Evolutionary conservation across 441 rosid species (phyloP).

Genomic region (Erodium texanum): DNA sequence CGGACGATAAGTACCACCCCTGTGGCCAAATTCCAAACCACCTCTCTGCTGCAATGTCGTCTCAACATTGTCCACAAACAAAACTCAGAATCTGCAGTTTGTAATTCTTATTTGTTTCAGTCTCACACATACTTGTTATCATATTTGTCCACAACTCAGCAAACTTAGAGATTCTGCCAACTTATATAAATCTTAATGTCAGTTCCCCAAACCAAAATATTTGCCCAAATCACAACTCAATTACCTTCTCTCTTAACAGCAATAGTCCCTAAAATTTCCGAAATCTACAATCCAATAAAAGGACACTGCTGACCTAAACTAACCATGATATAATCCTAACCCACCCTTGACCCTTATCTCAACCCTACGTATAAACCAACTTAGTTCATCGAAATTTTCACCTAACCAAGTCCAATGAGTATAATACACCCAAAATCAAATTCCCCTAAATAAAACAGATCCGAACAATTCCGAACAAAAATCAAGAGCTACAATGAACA

Average conservation of each 20-base stretch:
- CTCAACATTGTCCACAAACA: neutral
- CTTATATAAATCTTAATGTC: neutral
- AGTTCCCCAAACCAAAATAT: constrained; percentile 2
- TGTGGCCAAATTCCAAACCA: neutral
- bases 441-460: neutral
- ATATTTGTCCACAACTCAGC: neutral
- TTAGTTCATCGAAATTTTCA: neutral
- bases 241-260: neutral
- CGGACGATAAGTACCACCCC: neutral
- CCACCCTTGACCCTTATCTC: constrained; percentile 1
- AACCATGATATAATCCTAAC: neutral
- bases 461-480: neutral
- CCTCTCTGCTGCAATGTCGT: neutral
- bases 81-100: neutral
- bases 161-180: neutral
- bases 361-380: neutral
- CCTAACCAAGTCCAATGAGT: neutral
- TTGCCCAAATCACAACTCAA: neutral
- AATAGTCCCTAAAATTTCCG: neutral
- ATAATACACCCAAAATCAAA: neutral
- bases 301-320: neutral
- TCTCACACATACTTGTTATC: neutral
- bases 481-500: neutral
- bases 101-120: neutral
- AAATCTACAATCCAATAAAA: neutral